These are phyloP conservation scores for Yamadazyma jaroonii DNA, from an alignment of 1,139 yeast genomes.

Conservation along the genomic window DNA sequence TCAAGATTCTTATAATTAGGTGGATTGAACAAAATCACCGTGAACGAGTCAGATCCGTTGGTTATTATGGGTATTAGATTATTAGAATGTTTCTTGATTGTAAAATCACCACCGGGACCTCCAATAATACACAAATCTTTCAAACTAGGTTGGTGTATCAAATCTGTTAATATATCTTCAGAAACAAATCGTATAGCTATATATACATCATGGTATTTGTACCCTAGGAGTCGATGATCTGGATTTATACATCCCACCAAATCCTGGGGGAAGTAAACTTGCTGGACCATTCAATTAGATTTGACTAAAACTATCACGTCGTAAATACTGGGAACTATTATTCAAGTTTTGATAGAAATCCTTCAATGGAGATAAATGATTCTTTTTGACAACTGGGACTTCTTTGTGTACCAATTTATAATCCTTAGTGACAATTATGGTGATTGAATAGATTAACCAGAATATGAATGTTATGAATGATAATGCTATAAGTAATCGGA, in stretches of 20 bases:
- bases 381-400: neutral
- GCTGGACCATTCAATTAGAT: constrained; percentile 18
- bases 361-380: constrained; percentile 4
- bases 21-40: constrained; percentile 62
- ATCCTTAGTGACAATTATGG: neutral
- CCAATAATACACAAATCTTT: constrained; percentile 3
- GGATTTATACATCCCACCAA: constrained; percentile 13
- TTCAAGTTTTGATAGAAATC: constrained; percentile 33
- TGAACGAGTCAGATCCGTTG: constrained; percentile 12
- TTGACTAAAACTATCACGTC: constrained; percentile 40
- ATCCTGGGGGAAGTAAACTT: constrained; percentile 38
- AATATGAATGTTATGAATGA: neutral
- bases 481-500: neutral
- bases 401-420: neutral
- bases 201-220: constrained; percentile 20
- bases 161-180: neutral
- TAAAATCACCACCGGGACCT: constrained; percentile 6
- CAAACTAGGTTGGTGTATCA: neutral
- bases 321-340: constrained; percentile 41
- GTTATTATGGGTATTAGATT: constrained; percentile 10
- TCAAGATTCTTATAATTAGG: constrained; percentile 76
- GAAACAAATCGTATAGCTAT: constrained; percentile 23
- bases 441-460: neutral
- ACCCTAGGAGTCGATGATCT: constrained; percentile 19
- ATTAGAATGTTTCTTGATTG: constrained; percentile 2